These are phyloP conservation scores for Trichoderma koningii DNA, from an alignment of 2,329 filamentous ascomycete genomes.

Conservation along the genomic window DNA sequence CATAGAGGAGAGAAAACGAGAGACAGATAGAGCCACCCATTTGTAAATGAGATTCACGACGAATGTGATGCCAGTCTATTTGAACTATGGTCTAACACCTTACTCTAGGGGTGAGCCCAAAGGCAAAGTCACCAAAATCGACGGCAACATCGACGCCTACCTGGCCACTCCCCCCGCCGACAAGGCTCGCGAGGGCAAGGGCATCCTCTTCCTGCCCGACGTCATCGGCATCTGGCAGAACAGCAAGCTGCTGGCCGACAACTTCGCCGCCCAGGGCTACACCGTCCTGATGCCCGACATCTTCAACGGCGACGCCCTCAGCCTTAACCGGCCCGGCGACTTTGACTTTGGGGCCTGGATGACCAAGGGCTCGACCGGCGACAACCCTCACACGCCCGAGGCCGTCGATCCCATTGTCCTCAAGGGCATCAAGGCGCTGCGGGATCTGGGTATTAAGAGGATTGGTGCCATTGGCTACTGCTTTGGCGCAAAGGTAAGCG, in stretches of 20 bases:
- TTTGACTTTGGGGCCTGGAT: conserved; percentile 40
- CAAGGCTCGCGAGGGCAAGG: conserved; percentile 16
- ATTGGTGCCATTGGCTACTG: conserved; percentile 72
- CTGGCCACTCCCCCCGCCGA: conserved; percentile 29
- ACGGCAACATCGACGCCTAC: conserved; percentile 32
- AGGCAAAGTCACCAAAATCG: conserved; percentile 26
- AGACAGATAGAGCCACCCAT: neutral
- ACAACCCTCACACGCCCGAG: conserved; percentile 44
- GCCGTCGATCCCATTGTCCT: conserved; percentile 38
- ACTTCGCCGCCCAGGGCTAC: conserved; percentile 41
- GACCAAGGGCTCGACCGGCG: conserved; percentile 45
- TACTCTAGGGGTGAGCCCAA: conserved; percentile 22
- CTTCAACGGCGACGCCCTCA: conserved; percentile 43
- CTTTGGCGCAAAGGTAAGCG: conserved; percentile 68
- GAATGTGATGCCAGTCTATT: neutral
- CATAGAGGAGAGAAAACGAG: neutral
- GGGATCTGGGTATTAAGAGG: conserved; percentile 57
- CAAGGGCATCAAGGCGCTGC: conserved; percentile 53
- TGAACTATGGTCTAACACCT: too few relatives aligned
- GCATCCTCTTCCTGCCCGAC: conserved; percentile 28
- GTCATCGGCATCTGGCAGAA: conserved; percentile 46
- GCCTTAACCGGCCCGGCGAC: conserved; percentile 46
- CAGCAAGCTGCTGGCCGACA: conserved; percentile 43
- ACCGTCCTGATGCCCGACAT: conserved; percentile 39
- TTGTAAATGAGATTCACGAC: neutral